A percentile compares a stretch with the other conserved stretches of the same genome.
Evolutionary conservation across 2,329 filamentous ascomycete species (phyloP).

Genomic region (Xylariales sp.): DNA sequence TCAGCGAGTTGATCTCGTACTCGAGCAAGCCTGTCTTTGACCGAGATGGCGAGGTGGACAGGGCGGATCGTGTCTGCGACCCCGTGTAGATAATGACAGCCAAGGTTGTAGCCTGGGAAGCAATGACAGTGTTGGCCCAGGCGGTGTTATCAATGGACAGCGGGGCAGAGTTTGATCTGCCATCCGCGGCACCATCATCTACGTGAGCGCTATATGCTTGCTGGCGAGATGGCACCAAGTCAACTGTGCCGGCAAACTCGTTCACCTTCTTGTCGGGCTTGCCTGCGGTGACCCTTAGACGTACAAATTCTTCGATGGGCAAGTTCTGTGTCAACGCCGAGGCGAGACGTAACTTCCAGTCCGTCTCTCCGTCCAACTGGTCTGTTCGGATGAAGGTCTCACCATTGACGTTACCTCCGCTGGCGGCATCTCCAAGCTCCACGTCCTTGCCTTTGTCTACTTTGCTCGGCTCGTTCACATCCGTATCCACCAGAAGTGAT

Average conservation of each 20-base stretch:
- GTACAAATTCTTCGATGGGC: conserved; percentile 64
- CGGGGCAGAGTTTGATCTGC: conserved; percentile 56
- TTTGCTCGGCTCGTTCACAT: conserved; percentile 21
- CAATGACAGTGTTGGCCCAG: conserved; percentile 97
- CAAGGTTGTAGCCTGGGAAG: conserved; percentile 83
- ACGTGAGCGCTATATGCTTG: conserved; percentile 40
- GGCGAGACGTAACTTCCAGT: conserved; percentile 93
- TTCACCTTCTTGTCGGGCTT: conserved; percentile 94
- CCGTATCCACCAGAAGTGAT: conserved; percentile 30
- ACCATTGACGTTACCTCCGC: conserved; percentile 49
- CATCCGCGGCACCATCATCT: conserved; percentile 26
- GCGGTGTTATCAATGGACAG: conserved; percentile 95
- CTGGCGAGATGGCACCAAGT: conserved; percentile 57
- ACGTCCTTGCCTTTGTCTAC: conserved; percentile 29
- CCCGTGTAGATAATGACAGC: conserved; percentile 94
- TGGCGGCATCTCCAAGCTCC: conserved; percentile 21
- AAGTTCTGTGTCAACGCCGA: conserved; percentile 83
- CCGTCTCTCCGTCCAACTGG: conserved; percentile 94
- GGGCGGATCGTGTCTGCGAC: conserved; percentile 84
- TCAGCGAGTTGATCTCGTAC: conserved; percentile 94
- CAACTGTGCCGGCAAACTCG: conserved; percentile 86
- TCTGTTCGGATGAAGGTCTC: conserved; percentile 98
- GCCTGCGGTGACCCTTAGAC: conserved; percentile 70
- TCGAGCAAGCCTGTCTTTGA: conserved; percentile 94
- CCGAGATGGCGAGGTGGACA: conserved; percentile 86